Conservation (phyloP, 2,329 filamentous ascomycete species). For the Emmonsiellopsis sp. region DNA sequence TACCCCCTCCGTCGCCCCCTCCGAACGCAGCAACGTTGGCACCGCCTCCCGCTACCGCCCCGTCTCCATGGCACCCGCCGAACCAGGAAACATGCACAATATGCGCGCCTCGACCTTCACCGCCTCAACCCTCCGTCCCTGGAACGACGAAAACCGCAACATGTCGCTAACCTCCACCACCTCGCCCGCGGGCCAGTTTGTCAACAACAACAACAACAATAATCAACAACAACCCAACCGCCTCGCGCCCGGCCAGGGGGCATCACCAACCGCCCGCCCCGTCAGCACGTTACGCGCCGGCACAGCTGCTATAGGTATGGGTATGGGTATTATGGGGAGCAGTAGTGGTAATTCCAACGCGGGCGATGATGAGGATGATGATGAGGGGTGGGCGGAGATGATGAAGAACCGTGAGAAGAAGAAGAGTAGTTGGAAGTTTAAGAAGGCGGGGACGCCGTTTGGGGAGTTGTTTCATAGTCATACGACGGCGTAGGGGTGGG, state of each 20-base stretch:
- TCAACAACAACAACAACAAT: background rate
- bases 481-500: background rate
- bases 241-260: conserved; percentile 17
- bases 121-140: conserved; percentile 26
- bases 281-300: no score
- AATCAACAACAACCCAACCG: background rate
- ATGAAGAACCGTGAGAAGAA: conserved; percentile 42
- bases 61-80: conserved; percentile 57
- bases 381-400: conserved; percentile 44
- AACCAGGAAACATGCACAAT: conserved; percentile 14
- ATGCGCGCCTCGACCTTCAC: conserved; percentile 25
- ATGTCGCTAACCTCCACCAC: conserved; percentile 12
- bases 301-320: background rate
- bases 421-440: conserved; percentile 38
- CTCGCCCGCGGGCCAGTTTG: background rate
- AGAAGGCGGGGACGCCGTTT: conserved; percentile 28
- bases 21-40: conserved; percentile 88
- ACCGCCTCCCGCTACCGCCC: conserved; percentile 84
- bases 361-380: conserved; percentile 40
- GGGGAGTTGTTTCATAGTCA: conserved; percentile 29
- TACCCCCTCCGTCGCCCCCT: conserved; percentile 85
- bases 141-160: conserved; percentile 28
- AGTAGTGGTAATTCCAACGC: conserved; percentile 5
- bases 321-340: conserved; percentile 3
- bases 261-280: conserved; percentile 14